Evolutionary conservation across 495 filamentous ascomycete genomes (phyloP).

Genomic region (Aspergillus campestris): DNA sequence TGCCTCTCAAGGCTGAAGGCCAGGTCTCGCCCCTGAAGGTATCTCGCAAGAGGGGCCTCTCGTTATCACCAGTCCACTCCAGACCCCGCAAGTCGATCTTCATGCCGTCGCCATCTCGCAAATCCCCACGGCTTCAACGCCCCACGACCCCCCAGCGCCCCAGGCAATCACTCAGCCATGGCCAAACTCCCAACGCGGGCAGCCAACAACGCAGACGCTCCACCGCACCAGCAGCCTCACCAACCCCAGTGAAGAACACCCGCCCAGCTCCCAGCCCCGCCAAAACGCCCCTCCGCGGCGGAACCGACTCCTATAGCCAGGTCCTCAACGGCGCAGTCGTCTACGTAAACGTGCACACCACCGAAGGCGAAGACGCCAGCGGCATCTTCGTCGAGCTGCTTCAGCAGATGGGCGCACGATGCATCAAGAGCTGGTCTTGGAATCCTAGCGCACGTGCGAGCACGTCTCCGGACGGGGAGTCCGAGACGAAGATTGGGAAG

Average conservation of each 20-base stretch:
- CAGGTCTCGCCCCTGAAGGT: conserved; percentile 51
- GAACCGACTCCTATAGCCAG: conserved; percentile 13
- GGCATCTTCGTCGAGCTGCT: conserved; percentile 76
- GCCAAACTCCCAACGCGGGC: neutral
- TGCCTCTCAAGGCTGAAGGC: conserved; percentile 62
- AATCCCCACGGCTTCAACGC: conserved; percentile 13
- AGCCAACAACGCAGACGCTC: neutral
- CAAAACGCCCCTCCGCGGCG: conserved; percentile 22
- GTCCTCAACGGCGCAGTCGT: conserved; percentile 65
- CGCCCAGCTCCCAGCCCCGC: conserved; percentile 19
- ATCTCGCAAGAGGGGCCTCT: conserved; percentile 44
- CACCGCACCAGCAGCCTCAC: neutral
- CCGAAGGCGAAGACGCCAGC: conserved; percentile 79
- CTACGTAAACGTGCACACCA: conserved; percentile 90
- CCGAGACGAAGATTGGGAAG: conserved; percentile 36
- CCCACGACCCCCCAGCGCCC: conserved; percentile 17
- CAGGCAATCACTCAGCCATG: neutral
- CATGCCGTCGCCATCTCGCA: conserved; percentile 18
- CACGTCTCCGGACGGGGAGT: conserved; percentile 23
- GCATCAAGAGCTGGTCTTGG: conserved; percentile 80
- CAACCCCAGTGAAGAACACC: conserved; percentile 2
- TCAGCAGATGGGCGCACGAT: conserved; percentile 75
- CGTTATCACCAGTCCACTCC: conserved; percentile 33
- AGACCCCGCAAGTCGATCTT: conserved; percentile 21
- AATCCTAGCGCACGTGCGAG: conserved; percentile 64